These are phyloP conservation scores for Cryphonectria nitschkei DNA, from an alignment of 2,329 filamentous ascomycete genomes.

Conservation along the genomic window DNA sequence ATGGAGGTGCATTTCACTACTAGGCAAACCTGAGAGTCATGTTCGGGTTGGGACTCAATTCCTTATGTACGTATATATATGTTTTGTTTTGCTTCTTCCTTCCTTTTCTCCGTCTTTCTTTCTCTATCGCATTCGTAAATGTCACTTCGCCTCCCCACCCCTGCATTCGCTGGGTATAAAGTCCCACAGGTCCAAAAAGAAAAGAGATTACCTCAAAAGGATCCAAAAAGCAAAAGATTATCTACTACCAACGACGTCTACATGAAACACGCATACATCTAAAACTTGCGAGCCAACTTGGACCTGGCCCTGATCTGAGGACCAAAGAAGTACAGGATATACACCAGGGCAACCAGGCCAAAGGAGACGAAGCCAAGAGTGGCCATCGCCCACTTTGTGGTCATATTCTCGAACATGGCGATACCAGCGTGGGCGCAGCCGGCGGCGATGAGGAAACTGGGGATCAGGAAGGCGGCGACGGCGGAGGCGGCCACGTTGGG, in stretches of 20 bases:
- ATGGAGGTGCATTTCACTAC: background rate
- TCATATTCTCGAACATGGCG: conserved; percentile 43
- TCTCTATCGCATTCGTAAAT: background rate
- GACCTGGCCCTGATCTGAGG: conserved; percentile 38
- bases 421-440: conserved; percentile 42
- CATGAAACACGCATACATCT: background rate
- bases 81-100: background rate
- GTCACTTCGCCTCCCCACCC: background rate
- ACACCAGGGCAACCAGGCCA: conserved; percentile 44
- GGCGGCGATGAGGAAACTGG: conserved; percentile 46
- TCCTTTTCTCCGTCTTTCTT: background rate
- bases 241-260: background rate
- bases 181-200: background rate
- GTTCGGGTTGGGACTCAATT: background rate
- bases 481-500: conserved; percentile 46
- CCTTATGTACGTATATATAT: background rate
- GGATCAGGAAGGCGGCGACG: conserved; percentile 48
- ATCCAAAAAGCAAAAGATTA: background rate
- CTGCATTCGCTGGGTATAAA: too few species aligned
- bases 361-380: conserved; percentile 46
- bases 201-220: too few species aligned
- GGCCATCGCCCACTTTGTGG: conserved; percentile 46
- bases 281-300: conserved; percentile 40
- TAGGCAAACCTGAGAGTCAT: background rate
- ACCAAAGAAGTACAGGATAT: conserved; percentile 47